These are phyloP conservation scores for Arbutus unedo DNA, from an alignment of 148 eudicot species.

Conservation along the genomic window DNA sequence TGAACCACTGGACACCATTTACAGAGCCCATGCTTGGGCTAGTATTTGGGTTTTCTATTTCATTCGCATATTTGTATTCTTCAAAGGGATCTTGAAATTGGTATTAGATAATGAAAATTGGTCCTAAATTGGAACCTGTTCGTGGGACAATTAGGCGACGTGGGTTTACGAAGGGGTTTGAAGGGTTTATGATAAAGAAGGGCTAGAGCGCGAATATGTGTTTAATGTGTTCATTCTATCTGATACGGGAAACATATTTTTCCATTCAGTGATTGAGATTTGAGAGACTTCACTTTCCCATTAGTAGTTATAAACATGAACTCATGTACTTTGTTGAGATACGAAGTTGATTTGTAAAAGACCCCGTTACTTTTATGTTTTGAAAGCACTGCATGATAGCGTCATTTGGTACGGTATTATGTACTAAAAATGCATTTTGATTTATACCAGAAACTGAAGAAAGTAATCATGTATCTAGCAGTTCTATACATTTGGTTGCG, in stretches of 20 bases:
- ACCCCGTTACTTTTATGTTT: not conserved
- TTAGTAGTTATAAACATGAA: not conserved
- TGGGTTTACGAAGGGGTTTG: not conserved
- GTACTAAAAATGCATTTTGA: not conserved
- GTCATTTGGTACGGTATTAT: not conserved
- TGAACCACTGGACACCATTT: no score
- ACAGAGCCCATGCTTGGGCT: not conserved
- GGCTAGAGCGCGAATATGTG: not conserved
- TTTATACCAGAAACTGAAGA: not conserved
- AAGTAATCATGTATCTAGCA: not conserved
- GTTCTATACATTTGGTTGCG: not conserved
- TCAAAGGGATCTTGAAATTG: not conserved
- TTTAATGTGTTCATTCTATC: not conserved
- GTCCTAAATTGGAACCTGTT: not conserved
- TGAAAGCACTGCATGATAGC: not conserved
- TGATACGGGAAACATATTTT: not conserved
- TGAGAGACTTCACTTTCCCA: not conserved
- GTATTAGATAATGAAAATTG: not conserved
- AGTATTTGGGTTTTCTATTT: not conserved
- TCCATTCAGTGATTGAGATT: not conserved
- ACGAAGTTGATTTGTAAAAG: not conserved
- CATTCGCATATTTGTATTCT: not conserved
- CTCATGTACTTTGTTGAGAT: not conserved
- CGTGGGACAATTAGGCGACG: not conserved
- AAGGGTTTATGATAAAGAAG: not conserved